Evolutionary conservation across 2,329 filamentous ascomycete genomes (phyloP), one percentile per base, ranked within the genome.

Genomic region (Penicillium rolfsii): DNA sequence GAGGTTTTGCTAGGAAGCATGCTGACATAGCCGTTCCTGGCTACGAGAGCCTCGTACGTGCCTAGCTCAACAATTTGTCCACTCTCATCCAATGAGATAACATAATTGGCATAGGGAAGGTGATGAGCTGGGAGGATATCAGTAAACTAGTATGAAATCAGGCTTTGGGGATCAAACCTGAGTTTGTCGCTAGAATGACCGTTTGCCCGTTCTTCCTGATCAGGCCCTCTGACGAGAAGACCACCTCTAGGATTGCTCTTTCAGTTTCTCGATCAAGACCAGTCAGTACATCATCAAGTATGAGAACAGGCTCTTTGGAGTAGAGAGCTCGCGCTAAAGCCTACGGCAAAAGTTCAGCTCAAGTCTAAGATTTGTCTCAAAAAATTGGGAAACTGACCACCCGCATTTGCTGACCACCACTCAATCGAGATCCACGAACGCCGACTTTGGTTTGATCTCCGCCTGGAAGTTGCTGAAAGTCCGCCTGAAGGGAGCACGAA

Each of bases 241-340:
- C 68, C 41, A 69, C 71, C 50, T 76, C 70, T 62, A 79, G 77
- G 8, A 81, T 74, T 6, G 67, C 64, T 22, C 76, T 76, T 48
- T 80, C 79, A 0, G 79, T 81, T 38, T 76, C 70, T 22, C 71
- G 69, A 63, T 82, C 80, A 14, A 82, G 73, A 0, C 79, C 79
- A 52, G 74, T 79, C 14, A 82, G 73, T 36, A 76, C 75, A 62
- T 82, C 80, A 64, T 82, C 80, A 22, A 82, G 70, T 19, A 82
- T 69, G n/a, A 81, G 66, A 26, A 80, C 71, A 14, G 76, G 69
- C 36, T 75, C 74, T 53, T 76, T 73, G 12, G 79, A 74, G 62
- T 81, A 82, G 9, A 80, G 67, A 11, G 79, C 79, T 55, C 80
- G 68, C 6, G 80, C 80, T n/a, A 82, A 70, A 5, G 79, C 75